Base-by-base conservation (phyloP, 2,329 filamentous ascomycete genomes). In the Trichoderma pleuroti region DNA sequence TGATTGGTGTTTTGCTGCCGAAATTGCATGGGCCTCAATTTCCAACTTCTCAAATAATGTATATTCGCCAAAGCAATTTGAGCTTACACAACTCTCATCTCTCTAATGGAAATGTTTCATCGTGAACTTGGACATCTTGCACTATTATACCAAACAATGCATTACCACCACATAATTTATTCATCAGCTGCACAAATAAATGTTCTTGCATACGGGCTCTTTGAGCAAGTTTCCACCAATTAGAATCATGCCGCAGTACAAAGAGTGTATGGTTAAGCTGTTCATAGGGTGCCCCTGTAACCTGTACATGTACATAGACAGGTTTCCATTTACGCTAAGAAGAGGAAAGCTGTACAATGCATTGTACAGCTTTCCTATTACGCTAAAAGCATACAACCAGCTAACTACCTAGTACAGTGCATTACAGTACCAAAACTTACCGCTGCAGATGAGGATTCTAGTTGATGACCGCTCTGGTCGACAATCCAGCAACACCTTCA, bases 1-100 rank as follows among this genome's bases (percentile, higher is more conserved):
- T 8, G 4, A 2, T n/a, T n/a, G 0, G 0, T n/a, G 8, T 2
- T 42, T 0, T 14, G 11, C 5, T 14, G 5, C 21, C 21, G 14
- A 14, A 2, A 49, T 21, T 21, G 10, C 0, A 49, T 21, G 5
- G 21, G 10, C 0, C 10, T 21, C 11, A 12, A 24, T 24, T 24
- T 12, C 0, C n/a, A 24, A 18, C 10, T 52, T 52, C 46, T 52
- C 46, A 7, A 24, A 8, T 14, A 12, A 14, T 11, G 1, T 1
- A 5, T 11, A 49, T 21, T 49, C 42, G 1, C 42, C 10, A 49
- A 6, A 10, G 1, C 12, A 12, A n/a, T n/a, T 6, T 0, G 42
- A 11, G n/a, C 12, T 12, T 14, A 21, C n/a, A 49, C 42, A 3
- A 2, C 4, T 4, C 10, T 14, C 11, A 52, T 24, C 21, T 11